Base-by-base conservation (phyloP, 73 alveolate species). In the Symbiodinium pilosum region DNA sequence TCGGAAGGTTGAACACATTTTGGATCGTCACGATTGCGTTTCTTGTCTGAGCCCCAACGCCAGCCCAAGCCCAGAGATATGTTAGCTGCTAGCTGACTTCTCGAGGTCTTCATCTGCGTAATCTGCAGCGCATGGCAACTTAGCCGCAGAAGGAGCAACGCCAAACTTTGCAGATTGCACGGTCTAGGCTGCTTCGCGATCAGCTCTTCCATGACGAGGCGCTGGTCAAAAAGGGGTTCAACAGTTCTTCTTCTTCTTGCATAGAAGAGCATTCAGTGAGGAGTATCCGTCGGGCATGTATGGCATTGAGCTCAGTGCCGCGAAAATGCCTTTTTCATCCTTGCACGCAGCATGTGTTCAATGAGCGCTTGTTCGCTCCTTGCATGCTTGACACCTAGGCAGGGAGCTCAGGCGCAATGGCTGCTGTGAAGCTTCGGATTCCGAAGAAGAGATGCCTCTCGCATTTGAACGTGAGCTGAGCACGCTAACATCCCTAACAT, bases 361-460 rank as follows among this genome's bases (percentile, higher is more conserved):
- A n/a, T n/a, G n/a, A n/a, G n/a, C n/a, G n/a, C n/a, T n/a, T n/a
- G n/a, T n/a, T n/a, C n/a, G 59, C 6, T 47, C 14, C 59, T 47
- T 47, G 14, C 21, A 47, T 47, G 59, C 14, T 9, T 6, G 59
- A 6, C 6, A 9, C 81, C 38, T 34, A 64, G 81, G 81, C 34
- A 64, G 81, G 38, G 81, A 64, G 81, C 64, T 34, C 39, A 52
- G 16, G 16, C 9, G n/a, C 32, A 30, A 38, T n/a, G 94, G 94
- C 34, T 87, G 85, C 86, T 87, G 94, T 24, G 86, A 54, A 20
- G 84, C 38, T 39, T 87, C 94, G 21, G 85, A 54, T 11, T 81
- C 69, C 11, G 86, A 54, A 18, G 94, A 87, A 71, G 94, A 87
- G 32, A 39, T 87, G 32, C 86, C n/a, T n/a, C n/a, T n/a, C n/a